These are phyloP conservation scores for Golubevia sp. DNA, from an alignment of 1,284 basidiomycete species.

Conservation along the genomic window DNA sequence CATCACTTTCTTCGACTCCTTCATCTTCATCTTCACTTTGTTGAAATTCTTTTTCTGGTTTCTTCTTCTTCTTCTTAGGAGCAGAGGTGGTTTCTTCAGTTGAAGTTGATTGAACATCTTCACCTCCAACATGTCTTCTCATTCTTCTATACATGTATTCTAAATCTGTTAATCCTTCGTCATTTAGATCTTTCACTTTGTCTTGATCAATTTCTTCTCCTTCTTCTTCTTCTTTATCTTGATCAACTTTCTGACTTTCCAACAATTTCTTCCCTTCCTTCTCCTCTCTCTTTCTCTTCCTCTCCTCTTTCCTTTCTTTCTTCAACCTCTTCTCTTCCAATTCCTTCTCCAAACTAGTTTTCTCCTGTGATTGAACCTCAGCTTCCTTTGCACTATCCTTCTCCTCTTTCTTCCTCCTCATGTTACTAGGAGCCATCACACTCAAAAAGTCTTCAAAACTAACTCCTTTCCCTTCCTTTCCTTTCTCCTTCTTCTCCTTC, in stretches of 20 bases:
- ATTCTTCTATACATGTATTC: slow-evolving; percentile 57
- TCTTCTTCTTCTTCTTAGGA: slow-evolving; percentile 3
- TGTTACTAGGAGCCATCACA: slow-evolving; percentile 56
- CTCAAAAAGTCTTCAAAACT: slow-evolving; percentile 57
- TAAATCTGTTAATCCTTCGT: slow-evolving; percentile 48
- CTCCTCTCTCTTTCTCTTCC: slow-evolving; percentile 7
- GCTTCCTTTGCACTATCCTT: slow-evolving; percentile 11
- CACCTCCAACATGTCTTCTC: slow-evolving; percentile 48
- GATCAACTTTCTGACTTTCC: neutral
- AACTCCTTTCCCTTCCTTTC: slow-evolving; percentile 22
- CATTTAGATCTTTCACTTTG: slow-evolving; percentile 31
- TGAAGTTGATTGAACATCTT: slow-evolving; percentile 13
- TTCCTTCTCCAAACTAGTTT: neutral
- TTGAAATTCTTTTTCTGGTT: slow-evolving; percentile 26
- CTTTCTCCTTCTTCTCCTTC: slow-evolving; percentile 12
- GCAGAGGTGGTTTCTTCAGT: neutral
- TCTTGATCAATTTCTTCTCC: slow-evolving; percentile 6
- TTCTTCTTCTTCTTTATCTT: neutral
- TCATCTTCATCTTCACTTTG: slow-evolving; percentile 47
- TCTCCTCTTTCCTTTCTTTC: slow-evolving; percentile 10
- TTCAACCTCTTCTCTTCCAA: slow-evolving; percentile 17
- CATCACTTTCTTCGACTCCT: too few relatives aligned
- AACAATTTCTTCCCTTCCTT: slow-evolving; percentile 7
- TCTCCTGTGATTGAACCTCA: slow-evolving; percentile 10
- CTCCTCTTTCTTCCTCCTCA: slow-evolving; percentile 18